Conservation (phyloP, 208 protist genomes). For the Strigomonas culicis region DNA sequence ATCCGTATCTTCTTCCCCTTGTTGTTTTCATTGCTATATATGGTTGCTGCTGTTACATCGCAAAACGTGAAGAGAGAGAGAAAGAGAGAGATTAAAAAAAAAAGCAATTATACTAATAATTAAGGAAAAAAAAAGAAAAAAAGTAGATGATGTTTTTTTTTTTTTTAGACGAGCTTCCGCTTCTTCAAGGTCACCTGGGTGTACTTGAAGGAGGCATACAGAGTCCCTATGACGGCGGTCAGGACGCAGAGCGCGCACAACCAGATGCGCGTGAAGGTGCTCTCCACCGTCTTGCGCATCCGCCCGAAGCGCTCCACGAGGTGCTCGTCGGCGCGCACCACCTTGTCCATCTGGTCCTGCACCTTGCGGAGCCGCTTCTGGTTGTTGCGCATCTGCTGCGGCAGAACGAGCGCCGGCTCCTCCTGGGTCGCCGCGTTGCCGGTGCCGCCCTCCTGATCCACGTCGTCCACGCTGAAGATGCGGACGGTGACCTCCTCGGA, state of each 20-base stretch:
- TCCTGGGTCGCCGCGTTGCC: too few species aligned
- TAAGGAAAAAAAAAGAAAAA: constrained; percentile 15
- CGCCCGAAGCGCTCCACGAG: constrained; percentile 21
- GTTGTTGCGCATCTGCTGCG: constrained; percentile 2
- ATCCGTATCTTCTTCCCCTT: neutral
- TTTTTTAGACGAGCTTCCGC: constrained; percentile 41
- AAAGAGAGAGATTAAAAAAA: too few species aligned
- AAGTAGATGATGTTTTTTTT: neutral
- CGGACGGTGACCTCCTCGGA: constrained; percentile 12
- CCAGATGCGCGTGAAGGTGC: constrained; percentile 58
- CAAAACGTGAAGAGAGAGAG: too few species aligned
- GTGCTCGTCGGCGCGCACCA: constrained; percentile 17
- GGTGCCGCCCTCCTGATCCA: neutral
- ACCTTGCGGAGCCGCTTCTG: constrained; percentile 16
- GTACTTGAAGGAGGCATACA: constrained; percentile 39
- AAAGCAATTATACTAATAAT: neutral
- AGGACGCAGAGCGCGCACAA: constrained; percentile 18
- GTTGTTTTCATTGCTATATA: neutral
- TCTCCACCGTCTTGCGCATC: constrained; percentile 43
- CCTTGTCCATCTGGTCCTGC: constrained; percentile 17
- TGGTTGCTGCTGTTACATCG: neutral
- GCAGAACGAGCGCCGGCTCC: constrained; percentile 20
- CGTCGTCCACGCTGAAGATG: neutral
- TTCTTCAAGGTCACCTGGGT: constrained; percentile 43
- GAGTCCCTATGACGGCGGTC: constrained; percentile 12